Evolutionary conservation across 306 rosid genomes (phyloP).

Genomic region (Cucumis hystrix): DNA sequence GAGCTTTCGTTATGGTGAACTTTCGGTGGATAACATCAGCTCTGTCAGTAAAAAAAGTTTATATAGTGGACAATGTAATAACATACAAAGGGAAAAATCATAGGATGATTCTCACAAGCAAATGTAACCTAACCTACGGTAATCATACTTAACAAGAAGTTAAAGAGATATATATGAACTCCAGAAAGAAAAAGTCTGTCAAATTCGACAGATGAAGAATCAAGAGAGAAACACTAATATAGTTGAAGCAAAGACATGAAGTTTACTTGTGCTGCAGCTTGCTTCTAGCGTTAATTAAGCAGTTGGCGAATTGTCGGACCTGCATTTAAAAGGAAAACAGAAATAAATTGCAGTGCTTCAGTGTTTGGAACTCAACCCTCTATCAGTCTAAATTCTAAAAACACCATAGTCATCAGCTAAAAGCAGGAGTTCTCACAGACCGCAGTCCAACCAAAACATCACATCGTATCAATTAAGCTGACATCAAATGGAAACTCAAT

Average conservation of each 20-base stretch:
- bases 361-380: background rate
- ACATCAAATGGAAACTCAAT: background rate
- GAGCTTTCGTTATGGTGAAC: constrained; percentile 70
- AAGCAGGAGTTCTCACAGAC: background rate
- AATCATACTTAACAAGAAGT: background rate
- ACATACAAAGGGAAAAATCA: background rate
- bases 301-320: constrained; percentile 72
- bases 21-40: constrained; percentile 65
- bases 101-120: background rate
- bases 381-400: background rate
- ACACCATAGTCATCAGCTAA: background rate
- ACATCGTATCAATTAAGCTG: background rate
- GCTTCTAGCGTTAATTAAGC: constrained; percentile 61
- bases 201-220: background rate
- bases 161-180: background rate
- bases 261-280: constrained; percentile 81
- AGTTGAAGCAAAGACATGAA: background rate
- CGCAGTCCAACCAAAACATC: background rate
- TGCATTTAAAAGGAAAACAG: constrained; percentile 23
- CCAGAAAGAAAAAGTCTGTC: background rate
- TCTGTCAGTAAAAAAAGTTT: constrained; percentile 30
- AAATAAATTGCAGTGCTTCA: background rate
- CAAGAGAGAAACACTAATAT: background rate
- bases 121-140: background rate
- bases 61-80: constrained; percentile 6